Conservation (phyloP, 1,139 yeast species). For the Pichia sorboxylosa region DNA sequence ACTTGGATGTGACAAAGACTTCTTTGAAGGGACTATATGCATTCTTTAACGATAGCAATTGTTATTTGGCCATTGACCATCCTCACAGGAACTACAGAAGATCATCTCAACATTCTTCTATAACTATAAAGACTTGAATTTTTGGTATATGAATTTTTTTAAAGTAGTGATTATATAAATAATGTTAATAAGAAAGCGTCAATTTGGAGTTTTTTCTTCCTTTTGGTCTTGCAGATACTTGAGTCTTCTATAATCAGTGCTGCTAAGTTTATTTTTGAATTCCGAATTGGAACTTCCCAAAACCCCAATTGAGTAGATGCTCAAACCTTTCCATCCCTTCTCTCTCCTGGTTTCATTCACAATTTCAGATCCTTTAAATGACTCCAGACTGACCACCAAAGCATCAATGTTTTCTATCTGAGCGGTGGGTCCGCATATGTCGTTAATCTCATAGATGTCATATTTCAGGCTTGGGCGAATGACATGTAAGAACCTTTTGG, state of each 20-base stretch:
- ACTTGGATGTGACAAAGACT: constrained; percentile 42
- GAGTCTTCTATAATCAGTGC: constrained; percentile 43
- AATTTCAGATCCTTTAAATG: constrained; percentile 59
- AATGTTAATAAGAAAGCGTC: too few relatives aligned
- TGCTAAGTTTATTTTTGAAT: constrained; percentile 71
- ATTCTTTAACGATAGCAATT: constrained; percentile 25
- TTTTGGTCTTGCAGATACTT: constrained; percentile 15
- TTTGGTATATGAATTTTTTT: constrained; percentile 1
- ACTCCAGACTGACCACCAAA: constrained; percentile 71
- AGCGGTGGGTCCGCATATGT: constrained; percentile 93
- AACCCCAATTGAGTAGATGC: constrained; percentile 53
- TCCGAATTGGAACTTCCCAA: constrained; percentile 54
- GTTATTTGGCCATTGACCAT: constrained; percentile 67
- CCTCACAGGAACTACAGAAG: constrained; percentile 63
- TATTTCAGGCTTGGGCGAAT: constrained; percentile 32
- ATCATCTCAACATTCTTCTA: constrained; percentile 46
- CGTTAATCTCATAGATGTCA: constrained; percentile 53
- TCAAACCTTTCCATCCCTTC: constrained; percentile 42
- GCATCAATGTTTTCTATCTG: constrained; percentile 64
- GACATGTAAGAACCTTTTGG: constrained; percentile 36
- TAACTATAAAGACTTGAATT: constrained; percentile 32
- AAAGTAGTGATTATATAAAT: too few relatives aligned
- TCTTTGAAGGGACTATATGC: constrained; percentile 45
- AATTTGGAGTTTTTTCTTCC: background rate
- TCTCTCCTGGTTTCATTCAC: constrained; percentile 56